Percentiles rank a stretch among this genome's conserved stretches.
Conservation (phyloP, 352 stramenopile genomes). For the Sclerospora graminicola region DNA sequence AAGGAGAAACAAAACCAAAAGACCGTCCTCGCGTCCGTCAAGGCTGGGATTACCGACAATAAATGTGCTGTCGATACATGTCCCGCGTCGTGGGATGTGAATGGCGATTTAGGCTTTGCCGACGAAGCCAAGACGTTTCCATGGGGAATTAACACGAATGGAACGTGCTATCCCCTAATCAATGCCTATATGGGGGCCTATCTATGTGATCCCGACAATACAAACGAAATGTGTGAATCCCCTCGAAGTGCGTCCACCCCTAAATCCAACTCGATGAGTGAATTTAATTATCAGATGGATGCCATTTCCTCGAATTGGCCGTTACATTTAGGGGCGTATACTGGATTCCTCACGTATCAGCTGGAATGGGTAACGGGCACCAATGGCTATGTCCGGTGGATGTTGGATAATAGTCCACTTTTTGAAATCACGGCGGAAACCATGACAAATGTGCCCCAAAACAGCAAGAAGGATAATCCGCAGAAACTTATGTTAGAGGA, state of each 20-base stretch:
- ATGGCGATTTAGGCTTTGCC: constrained; percentile 31
- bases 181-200: constrained; percentile 44
- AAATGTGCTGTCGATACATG: constrained; percentile 29
- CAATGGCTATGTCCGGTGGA: constrained; percentile 35
- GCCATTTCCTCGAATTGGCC: constrained; percentile 55
- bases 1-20: constrained; percentile 9
- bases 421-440: constrained; percentile 61
- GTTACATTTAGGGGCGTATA: constrained; percentile 42
- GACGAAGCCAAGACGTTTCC: constrained; percentile 25
- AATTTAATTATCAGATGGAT: constrained; percentile 67
- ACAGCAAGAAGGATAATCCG: constrained; percentile 32
- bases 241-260: constrained; percentile 28
- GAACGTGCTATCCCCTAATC: constrained; percentile 27
- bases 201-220: constrained; percentile 49
- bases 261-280: constrained; percentile 45
- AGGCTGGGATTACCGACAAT: constrained; percentile 39
- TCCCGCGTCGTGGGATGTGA: constrained; percentile 39
- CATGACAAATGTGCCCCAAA: constrained; percentile 30
- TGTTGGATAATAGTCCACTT: constrained; percentile 60
- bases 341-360: constrained; percentile 40
- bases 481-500: constrained; percentile 85
- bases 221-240: constrained; percentile 23
- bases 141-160: constrained; percentile 52
- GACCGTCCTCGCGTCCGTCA: constrained; percentile 25
- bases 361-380: constrained; percentile 32